Percentiles rank a stretch among this genome's conserved stretches.
These are phyloP conservation scores for Mortierella alpina DNA, from an alignment of 192 early-diverging fungal species.

Conservation along the genomic window DNA sequence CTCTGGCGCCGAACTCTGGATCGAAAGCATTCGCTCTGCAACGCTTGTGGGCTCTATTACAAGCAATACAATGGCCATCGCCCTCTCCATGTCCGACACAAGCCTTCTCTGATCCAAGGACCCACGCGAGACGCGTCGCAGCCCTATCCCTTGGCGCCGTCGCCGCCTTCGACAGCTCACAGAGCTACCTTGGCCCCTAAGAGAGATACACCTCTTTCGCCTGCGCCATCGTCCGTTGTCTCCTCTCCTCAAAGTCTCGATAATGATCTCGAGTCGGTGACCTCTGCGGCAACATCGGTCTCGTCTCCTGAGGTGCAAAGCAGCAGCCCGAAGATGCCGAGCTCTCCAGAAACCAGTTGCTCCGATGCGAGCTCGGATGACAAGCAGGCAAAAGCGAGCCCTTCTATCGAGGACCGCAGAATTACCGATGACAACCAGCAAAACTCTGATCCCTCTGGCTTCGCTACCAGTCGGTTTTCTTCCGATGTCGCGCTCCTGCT, in stretches of 20 bases:
- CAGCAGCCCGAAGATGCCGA: not conserved
- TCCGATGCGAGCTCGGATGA: too few species aligned
- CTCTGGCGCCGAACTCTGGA: conserved; percentile 87
- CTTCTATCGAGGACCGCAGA: too few species aligned
- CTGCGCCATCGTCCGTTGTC: conserved; percentile 7
- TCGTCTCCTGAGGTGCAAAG: conserved; percentile 2
- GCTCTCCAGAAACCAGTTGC: not conserved
- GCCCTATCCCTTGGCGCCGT: conserved; percentile 20
- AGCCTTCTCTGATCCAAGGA: conserved; percentile 36
- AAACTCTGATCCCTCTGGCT: too few species aligned
- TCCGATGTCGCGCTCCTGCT: too few species aligned
- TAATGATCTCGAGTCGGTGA: conserved; percentile 18
- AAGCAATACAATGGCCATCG: conserved; percentile 89
- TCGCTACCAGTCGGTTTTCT: too few species aligned
- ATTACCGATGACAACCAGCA: too few species aligned
- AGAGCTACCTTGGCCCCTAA: conserved; percentile 20
- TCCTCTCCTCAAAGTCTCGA: conserved; percentile 21
- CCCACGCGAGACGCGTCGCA: conserved; percentile 21
- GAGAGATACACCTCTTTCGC: conserved; percentile 6
- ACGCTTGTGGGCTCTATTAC: conserved; percentile 92
- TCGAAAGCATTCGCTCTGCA: conserved; percentile 88
- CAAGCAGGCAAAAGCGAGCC: too few species aligned
- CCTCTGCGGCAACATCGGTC: not conserved
- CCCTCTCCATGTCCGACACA: conserved; percentile 72
- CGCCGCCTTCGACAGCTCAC: not conserved